Conservation (phyloP, 495 filamentous ascomycete species). For the Usnea hakonensis region DNA sequence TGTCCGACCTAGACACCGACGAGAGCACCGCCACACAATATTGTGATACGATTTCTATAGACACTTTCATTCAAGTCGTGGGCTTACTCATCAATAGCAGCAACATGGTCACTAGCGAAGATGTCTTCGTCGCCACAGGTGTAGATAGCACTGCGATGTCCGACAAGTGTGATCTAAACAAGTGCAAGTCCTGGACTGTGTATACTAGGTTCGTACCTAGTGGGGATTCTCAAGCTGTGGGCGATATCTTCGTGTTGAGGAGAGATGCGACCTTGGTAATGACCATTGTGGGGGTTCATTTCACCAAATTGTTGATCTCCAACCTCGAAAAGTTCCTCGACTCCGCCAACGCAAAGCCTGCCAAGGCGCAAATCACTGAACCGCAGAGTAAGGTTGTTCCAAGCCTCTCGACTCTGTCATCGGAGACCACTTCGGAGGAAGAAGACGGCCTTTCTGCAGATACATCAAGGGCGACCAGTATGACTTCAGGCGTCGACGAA, state of each 20-base stretch:
- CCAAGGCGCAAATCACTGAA: not conserved
- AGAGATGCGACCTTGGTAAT: conserved; percentile 20
- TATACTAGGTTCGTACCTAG: conserved; percentile 24
- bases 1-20: not conserved
- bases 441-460: not conserved
- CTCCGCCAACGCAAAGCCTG: conserved; percentile 16
- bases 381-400: not conserved
- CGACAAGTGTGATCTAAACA: conserved; percentile 18
- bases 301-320: conserved; percentile 19
- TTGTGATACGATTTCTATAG: conserved; percentile 27
- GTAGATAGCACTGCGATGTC: conserved; percentile 24
- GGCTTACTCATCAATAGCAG: conserved; percentile 32
- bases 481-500: conserved; percentile 7
- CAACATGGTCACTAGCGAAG: conserved; percentile 17
- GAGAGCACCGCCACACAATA: conserved; percentile 24
- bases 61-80: conserved; percentile 33
- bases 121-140: conserved; percentile 27
- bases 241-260: conserved; percentile 29
- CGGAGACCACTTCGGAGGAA: conserved; percentile 6
- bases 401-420: not conserved
- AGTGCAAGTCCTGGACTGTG: conserved; percentile 23
- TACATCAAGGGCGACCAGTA: not conserved
- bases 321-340: conserved; percentile 23
- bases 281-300: conserved; percentile 22
- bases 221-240: conserved; percentile 20